Conservation (phyloP, 441 rosid genomes). For the Kokia cookei region DNA sequence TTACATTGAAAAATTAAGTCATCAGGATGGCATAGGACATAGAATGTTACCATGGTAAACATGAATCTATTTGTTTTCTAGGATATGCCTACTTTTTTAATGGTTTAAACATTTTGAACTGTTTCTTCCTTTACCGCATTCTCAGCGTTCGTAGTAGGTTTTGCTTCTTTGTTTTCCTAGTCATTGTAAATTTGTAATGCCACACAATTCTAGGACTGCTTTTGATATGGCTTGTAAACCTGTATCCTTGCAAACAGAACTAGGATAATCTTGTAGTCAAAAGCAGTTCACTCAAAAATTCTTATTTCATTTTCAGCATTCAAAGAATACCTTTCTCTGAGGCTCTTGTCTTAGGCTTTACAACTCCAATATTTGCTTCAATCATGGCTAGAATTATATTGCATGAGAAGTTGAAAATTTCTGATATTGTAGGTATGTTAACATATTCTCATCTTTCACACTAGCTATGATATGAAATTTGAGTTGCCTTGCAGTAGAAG, state of each 20-base stretch:
- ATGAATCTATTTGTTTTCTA: neutral
- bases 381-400: slow-evolving; percentile 61
- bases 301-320: slow-evolving; percentile 51
- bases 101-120: neutral
- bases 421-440: slow-evolving; percentile 63
- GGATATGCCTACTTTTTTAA: neutral
- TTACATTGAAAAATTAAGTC: neutral
- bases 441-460: neutral
- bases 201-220: neutral
- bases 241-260: slow-evolving; percentile 4
- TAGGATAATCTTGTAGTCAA: slow-evolving; percentile 1
- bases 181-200: neutral
- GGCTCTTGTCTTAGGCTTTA: slow-evolving; percentile 64
- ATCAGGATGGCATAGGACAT: neutral
- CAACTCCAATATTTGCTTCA: slow-evolving; percentile 78
- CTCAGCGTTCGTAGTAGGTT: neutral
- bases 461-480: slow-evolving; percentile 6
- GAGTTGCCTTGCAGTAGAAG: neutral
- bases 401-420: slow-evolving; percentile 67
- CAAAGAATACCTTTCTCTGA: slow-evolving; percentile 72
- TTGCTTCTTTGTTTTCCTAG: neutral
- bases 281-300: neutral
- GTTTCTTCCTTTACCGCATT: neutral
- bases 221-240: neutral
- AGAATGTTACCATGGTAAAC: neutral